phyloP scores from a whole-genome alignment of 805 yeast species.

The Barnettozyma vustinii region DNA sequence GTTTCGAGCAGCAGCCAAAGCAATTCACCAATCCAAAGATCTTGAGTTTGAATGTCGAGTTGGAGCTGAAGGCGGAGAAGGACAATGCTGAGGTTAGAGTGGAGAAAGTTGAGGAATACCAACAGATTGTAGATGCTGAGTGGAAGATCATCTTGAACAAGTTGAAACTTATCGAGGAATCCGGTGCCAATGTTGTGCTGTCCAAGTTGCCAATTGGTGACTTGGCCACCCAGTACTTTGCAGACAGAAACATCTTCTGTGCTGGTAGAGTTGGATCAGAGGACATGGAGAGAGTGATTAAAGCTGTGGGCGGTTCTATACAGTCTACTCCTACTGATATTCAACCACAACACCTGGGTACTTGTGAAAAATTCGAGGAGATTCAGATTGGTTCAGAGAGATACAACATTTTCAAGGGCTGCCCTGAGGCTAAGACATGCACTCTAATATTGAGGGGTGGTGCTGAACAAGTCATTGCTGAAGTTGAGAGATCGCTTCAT shows the following conservation, averaged over 20 bases:
- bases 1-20: constrained; percentile 98
- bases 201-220: constrained; percentile 97
- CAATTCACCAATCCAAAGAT: constrained; percentile 73
- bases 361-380: constrained; percentile 84
- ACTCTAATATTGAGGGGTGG: constrained; percentile 94
- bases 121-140: constrained; percentile 97
- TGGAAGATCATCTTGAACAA: constrained; percentile 91
- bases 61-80: constrained; percentile 96
- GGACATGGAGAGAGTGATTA: constrained; percentile 87
- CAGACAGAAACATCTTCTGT: constrained; percentile 92
- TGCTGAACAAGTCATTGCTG: constrained; percentile 96
- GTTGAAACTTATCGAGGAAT: constrained; percentile 69
- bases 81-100: constrained; percentile 98
- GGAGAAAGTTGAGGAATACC: constrained; percentile 89
- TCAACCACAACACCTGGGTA: constrained; percentile 66
- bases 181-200: constrained; percentile 90
- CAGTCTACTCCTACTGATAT: constrained; percentile 77
- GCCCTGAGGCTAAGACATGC: constrained; percentile 89
- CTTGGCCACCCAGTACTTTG: constrained; percentile 97
- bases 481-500: constrained; percentile 94
- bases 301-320: constrained; percentile 90
- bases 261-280: constrained; percentile 91
- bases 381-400: constrained; percentile 95
- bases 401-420: constrained; percentile 87
- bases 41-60: constrained; percentile 80